Conservation (phyloP, 306 rosid species). For the Castanospermum australe region DNA sequence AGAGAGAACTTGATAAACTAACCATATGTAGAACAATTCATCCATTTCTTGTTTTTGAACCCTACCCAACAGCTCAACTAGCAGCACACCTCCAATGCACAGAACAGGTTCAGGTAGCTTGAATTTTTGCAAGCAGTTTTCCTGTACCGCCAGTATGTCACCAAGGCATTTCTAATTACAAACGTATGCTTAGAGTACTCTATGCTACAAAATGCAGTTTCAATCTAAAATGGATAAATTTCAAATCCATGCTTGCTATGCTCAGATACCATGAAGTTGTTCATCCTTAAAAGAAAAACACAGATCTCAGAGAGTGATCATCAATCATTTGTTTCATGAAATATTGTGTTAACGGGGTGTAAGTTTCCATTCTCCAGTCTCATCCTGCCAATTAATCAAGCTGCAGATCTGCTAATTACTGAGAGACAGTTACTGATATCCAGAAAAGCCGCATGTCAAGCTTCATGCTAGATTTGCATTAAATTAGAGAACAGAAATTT, state of each 20-base stretch:
- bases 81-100: slow-evolving; percentile 58
- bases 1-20: slow-evolving; percentile 20
- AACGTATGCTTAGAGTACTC: neutral
- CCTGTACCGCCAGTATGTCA: slow-evolving; percentile 38
- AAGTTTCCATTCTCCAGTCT: neutral
- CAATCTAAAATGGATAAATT: neutral
- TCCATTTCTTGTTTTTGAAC: slow-evolving; percentile 52
- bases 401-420: neutral
- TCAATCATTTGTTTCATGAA: neutral
- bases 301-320: neutral
- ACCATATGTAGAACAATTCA: slow-evolving; percentile 61
- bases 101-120: slow-evolving; percentile 67
- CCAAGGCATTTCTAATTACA: slow-evolving; percentile 1
- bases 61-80: slow-evolving; percentile 67
- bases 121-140: slow-evolving; percentile 49
- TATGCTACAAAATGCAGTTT: neutral
- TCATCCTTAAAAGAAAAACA: neutral
- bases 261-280: neutral
- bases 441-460: neutral
- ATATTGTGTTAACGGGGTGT: neutral
- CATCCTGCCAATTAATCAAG: neutral
- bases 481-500: neutral
- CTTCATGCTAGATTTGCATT: neutral
- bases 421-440: neutral
- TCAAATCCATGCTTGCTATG: neutral